Conservation (phyloP, 2,329 filamentous ascomycete genomes). For the Pestalotiopsis sp. region DNA sequence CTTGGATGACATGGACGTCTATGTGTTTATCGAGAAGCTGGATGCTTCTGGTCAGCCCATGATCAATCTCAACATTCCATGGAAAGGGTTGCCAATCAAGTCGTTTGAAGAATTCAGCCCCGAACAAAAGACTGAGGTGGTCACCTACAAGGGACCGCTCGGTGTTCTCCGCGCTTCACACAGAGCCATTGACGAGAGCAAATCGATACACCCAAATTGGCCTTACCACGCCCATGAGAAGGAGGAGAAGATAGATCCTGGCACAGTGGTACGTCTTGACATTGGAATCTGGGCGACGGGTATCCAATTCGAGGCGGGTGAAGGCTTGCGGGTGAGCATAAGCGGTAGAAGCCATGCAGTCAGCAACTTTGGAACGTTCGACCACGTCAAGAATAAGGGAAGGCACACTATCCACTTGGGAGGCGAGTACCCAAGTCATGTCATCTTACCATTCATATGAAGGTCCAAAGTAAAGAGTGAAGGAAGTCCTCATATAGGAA, state of each 20-base stretch:
- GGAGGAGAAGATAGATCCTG: constrained; percentile 25
- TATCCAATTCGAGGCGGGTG: constrained; percentile 30
- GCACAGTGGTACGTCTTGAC: constrained; percentile 27
- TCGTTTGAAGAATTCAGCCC: constrained; percentile 24
- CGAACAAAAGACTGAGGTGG: constrained; percentile 25
- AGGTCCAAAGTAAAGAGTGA: background rate
- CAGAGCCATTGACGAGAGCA: constrained; percentile 23
- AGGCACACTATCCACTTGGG: constrained; percentile 25
- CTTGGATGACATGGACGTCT: constrained; percentile 44
- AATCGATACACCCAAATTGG: constrained; percentile 30
- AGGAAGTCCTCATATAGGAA: background rate
- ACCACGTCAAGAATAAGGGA: constrained; percentile 21
- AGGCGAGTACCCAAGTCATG: constrained; percentile 22
- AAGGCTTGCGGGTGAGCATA: constrained; percentile 23
- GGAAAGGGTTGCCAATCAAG: constrained; percentile 20
- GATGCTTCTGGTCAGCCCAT: constrained; percentile 18
- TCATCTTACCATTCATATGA: constrained; percentile 20
- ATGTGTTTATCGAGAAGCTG: constrained; percentile 42
- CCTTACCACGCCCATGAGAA: constrained; percentile 27
- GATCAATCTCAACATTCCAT: constrained; percentile 30
- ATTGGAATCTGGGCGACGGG: constrained; percentile 33
- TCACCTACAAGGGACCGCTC: constrained; percentile 27
- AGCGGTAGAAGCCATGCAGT: constrained; percentile 25
- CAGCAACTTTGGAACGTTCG: constrained; percentile 18
- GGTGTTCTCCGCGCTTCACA: constrained; percentile 28